Conservation (phyloP, 352 stramenopile genomes). For the Pseudoperonospora humuli region DNA sequence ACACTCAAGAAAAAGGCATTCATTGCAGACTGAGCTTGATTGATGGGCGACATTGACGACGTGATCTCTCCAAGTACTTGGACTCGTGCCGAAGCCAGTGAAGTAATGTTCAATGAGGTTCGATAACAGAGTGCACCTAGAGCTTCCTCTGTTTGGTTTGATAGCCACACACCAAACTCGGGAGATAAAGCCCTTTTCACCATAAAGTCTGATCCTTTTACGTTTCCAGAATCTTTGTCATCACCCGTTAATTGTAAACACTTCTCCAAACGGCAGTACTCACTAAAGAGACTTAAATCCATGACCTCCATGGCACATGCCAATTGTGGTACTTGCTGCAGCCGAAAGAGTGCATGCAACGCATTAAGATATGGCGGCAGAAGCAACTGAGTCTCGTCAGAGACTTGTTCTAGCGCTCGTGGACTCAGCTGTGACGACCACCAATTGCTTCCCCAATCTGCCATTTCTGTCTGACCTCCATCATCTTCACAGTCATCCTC, state of each 20-base stretch:
- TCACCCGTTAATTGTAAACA: background rate
- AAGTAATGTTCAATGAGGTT: slow-evolving; percentile 25
- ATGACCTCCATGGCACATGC: slow-evolving; percentile 29
- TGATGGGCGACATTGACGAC: background rate
- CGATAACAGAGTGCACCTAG: slow-evolving; percentile 32
- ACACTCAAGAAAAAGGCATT: slow-evolving; percentile 22
- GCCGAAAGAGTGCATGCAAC: slow-evolving; percentile 46
- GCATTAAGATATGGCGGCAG: slow-evolving; percentile 38
- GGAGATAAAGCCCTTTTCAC: slow-evolving; percentile 5
- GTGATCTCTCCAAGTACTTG: slow-evolving; percentile 19
- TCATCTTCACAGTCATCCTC: slow-evolving; percentile 19
- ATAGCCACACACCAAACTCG: slow-evolving; percentile 36
- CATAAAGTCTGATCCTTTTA: slow-evolving; percentile 1
- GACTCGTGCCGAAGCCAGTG: slow-evolving; percentile 27
- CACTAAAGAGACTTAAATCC: slow-evolving; percentile 36
- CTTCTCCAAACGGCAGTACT: slow-evolving; percentile 15
- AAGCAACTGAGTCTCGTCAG: slow-evolving; percentile 30
- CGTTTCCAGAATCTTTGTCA: background rate
- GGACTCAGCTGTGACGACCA: slow-evolving; percentile 26
- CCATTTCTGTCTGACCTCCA: slow-evolving; percentile 1
- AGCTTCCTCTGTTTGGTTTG: slow-evolving; percentile 37
- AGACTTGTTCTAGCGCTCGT: slow-evolving; percentile 16
- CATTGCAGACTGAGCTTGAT: slow-evolving; percentile 1
- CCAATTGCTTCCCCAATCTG: slow-evolving; percentile 30
- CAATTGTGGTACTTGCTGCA: slow-evolving; percentile 37